These are phyloP conservation scores for Rhizophora apiculata DNA, from an alignment of 345 rosid genomes.

Conservation along the genomic window DNA sequence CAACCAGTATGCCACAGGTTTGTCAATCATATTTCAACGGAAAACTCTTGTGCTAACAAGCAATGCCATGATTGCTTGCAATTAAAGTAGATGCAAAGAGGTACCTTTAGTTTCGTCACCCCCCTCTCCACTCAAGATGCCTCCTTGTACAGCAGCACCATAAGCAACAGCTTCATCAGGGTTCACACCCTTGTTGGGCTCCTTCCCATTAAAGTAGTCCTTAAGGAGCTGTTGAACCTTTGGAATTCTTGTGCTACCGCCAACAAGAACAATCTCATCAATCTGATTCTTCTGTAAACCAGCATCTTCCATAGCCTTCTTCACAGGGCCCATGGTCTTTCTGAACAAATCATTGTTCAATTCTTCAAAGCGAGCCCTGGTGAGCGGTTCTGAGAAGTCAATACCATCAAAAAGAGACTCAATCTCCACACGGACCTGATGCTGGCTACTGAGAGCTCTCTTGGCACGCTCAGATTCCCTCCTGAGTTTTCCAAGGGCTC, in stretches of 20 bases:
- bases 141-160: slow-evolving; percentile 33
- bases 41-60: no score
- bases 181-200: slow-evolving; percentile 31
- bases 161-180: slow-evolving; percentile 35
- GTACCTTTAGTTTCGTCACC: slow-evolving; percentile 22
- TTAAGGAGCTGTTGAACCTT: slow-evolving; percentile 30
- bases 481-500: slow-evolving; percentile 31
- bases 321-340: slow-evolving; percentile 32
- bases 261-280: slow-evolving; percentile 32
- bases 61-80: no score
- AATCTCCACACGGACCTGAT: slow-evolving; percentile 27
- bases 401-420: slow-evolving; percentile 29
- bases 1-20: background rate
- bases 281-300: slow-evolving; percentile 24
- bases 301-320: slow-evolving; percentile 33
- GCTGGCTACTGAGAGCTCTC: slow-evolving; percentile 31
- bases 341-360: slow-evolving; percentile 29
- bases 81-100: background rate
- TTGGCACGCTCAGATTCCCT: slow-evolving; percentile 31
- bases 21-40: background rate
- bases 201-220: slow-evolving; percentile 30
- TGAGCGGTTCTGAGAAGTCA: slow-evolving; percentile 31
- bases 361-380: slow-evolving; percentile 26
- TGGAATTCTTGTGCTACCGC: slow-evolving; percentile 37
- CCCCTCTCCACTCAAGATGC: slow-evolving; percentile 34